Conservation (phyloP, 192 early-diverging fungal genomes). For the Endogone sp. region DNA sequence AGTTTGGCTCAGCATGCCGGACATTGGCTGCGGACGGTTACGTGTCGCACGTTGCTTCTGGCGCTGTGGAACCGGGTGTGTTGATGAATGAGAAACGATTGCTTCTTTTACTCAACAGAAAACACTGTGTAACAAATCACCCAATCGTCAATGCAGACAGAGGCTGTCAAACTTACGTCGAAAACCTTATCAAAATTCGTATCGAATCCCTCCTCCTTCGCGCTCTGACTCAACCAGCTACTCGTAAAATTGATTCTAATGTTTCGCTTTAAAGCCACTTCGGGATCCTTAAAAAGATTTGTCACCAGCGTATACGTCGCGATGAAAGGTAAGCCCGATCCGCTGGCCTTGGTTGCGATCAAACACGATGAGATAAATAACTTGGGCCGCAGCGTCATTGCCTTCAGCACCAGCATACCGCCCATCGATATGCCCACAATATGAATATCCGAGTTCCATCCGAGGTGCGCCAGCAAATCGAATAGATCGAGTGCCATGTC, state of each 20-base stretch:
- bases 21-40: constrained; percentile 15
- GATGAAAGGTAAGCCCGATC: constrained; percentile 15
- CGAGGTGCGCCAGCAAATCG: constrained; percentile 60
- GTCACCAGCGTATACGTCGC: constrained; percentile 18
- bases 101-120: too few relatives aligned
- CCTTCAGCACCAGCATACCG: constrained; percentile 74
- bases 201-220: constrained; percentile 7
- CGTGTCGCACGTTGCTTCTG: constrained; percentile 5
- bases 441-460: constrained; percentile 65
- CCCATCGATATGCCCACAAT: constrained; percentile 75
- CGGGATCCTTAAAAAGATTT: constrained; percentile 19
- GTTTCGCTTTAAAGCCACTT: constrained; percentile 3
- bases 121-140: too few relatives aligned
- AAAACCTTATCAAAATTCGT: constrained; percentile 22
- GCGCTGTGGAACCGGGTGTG: constrained; percentile 1
- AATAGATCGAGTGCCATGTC: constrained; percentile 71
- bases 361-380: constrained; percentile 49
- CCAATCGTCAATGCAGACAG: neutral
- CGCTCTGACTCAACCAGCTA: constrained; percentile 9
- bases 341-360: constrained; percentile 55
- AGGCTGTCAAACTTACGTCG: constrained; percentile 4
- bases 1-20: constrained; percentile 19
- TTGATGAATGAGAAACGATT: too few relatives aligned
- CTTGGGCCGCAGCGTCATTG: constrained; percentile 51
- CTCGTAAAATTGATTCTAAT: constrained; percentile 24